These are phyloP conservation scores for Eleusine indica DNA, from an alignment of 176 grass and related monocot species.

Conservation along the genomic window DNA sequence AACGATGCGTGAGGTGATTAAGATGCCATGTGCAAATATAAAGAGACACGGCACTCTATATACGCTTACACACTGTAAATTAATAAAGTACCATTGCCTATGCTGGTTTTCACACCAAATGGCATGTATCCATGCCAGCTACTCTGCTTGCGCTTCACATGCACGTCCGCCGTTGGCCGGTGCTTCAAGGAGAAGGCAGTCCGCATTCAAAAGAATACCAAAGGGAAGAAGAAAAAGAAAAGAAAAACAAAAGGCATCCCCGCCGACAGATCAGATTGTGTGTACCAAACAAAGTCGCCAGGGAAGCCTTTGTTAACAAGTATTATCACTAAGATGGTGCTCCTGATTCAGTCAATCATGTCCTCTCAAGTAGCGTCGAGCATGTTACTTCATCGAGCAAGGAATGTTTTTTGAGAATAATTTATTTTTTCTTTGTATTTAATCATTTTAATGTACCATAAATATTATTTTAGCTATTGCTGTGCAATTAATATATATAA, in stretches of 20 bases:
- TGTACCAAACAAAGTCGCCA: neutral
- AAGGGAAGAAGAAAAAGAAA: neutral
- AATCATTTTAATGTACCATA: neutral
- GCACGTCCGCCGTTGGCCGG: neutral
- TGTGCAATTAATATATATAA: neutral
- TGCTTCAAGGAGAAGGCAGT: conserved; percentile 3
- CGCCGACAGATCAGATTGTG: neutral
- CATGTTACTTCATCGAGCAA: conserved; percentile 21
- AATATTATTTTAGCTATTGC: neutral
- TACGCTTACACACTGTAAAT: neutral
- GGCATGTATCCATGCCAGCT: neutral
- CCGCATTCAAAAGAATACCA: neutral
- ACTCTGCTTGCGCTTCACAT: neutral
- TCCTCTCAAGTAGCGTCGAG: neutral
- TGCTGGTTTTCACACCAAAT: neutral
- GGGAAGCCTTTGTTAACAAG: neutral
- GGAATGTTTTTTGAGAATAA: conserved; percentile 14
- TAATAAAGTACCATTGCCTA: neutral
- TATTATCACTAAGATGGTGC: neutral
- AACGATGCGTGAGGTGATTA: neutral
- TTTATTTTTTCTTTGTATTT: neutral
- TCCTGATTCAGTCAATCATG: conserved; percentile 11
- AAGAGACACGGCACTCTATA: too few species aligned
- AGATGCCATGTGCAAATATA: neutral
- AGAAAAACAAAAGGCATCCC: neutral